phyloP scores from a whole-genome alignment of 1,284 basidiomycete species.

The Ceratobasidium sp. region DNA sequence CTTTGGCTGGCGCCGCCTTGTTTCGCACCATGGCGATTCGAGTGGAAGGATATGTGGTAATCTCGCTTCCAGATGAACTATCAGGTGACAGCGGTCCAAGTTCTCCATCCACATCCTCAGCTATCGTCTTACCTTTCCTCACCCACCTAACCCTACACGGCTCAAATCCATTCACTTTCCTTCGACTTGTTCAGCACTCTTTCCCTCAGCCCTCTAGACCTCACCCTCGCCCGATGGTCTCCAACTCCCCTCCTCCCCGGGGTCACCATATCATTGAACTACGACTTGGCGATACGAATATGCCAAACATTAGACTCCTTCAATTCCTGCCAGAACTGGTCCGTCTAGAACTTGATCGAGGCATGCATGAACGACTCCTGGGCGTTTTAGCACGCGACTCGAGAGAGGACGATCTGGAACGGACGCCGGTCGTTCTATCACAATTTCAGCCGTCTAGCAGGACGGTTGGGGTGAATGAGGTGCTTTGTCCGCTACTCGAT shows the following conservation, averaged over 20 bases:
- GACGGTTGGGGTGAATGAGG: neutral
- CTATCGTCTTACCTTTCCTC: conserved; percentile 30
- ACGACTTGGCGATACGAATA: neutral
- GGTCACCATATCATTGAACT: conserved; percentile 32
- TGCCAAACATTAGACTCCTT: conserved; percentile 22
- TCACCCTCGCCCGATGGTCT: conserved; percentile 18
- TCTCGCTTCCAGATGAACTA: neutral
- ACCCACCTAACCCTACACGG: conserved; percentile 13
- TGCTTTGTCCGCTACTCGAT: neutral
- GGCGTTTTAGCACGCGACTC: conserved; percentile 5
- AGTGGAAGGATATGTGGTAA: neutral
- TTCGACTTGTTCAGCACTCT: conserved; percentile 30
- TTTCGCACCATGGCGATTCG: conserved; percentile 7
- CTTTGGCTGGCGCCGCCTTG: conserved; percentile 21
- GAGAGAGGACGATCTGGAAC: neutral
- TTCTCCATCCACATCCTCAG: neutral
- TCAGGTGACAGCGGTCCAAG: neutral
- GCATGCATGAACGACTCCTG: conserved; percentile 7
- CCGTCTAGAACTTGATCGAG: conserved; percentile 13
- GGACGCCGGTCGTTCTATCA: conserved; percentile 9
- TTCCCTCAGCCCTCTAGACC: conserved; percentile 8
- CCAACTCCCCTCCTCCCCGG: conserved; percentile 16
- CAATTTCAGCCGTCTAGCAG: neutral
- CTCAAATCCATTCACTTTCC: conserved; percentile 7
- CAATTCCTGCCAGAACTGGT: conserved; percentile 29